Conservation (phyloP, 2,329 filamentous ascomycete species). For the Fusarium robinianum region DNA sequence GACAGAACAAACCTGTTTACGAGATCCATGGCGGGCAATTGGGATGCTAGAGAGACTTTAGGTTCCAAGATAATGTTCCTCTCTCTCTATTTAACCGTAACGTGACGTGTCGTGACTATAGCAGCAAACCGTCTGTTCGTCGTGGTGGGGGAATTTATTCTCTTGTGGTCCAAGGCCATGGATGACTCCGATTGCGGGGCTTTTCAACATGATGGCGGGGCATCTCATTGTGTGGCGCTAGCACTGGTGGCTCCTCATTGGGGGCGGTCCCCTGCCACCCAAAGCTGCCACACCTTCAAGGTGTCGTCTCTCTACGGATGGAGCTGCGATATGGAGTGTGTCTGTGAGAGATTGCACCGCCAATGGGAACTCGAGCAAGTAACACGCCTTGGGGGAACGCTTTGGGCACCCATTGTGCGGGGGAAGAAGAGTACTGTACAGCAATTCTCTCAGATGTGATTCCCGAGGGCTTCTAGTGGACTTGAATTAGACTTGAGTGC, state of each 20-base stretch:
- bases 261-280: constrained; percentile 19
- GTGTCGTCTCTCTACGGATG: constrained; percentile 8
- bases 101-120: constrained; percentile 10
- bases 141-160: constrained; percentile 32
- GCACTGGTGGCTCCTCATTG: constrained; percentile 17
- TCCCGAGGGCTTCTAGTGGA: too few relatives aligned
- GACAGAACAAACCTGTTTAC: constrained; percentile 56
- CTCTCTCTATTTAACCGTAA: constrained; percentile 3
- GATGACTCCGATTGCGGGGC: constrained; percentile 37
- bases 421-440: too few relatives aligned
- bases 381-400: constrained; percentile 21
- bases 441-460: too few relatives aligned
- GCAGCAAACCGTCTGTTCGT: constrained; percentile 3
- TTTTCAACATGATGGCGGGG: constrained; percentile 33
- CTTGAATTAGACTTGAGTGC: too few relatives aligned
- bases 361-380: constrained; percentile 26
- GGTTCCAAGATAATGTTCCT: constrained; percentile 2
- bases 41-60: too few relatives aligned
- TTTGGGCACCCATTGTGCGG: too few relatives aligned
- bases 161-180: constrained; percentile 19
- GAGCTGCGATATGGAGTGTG: too few relatives aligned
- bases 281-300: constrained; percentile 11
- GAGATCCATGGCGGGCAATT: constrained; percentile 51
- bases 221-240: constrained; percentile 21
- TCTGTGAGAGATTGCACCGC: constrained; percentile 21